Evolutionary conservation across 176 grass and related monocot genomes (phyloP), one percentile per base, ranked within the genome.

Genomic region (Zoysia pacifica): DNA sequence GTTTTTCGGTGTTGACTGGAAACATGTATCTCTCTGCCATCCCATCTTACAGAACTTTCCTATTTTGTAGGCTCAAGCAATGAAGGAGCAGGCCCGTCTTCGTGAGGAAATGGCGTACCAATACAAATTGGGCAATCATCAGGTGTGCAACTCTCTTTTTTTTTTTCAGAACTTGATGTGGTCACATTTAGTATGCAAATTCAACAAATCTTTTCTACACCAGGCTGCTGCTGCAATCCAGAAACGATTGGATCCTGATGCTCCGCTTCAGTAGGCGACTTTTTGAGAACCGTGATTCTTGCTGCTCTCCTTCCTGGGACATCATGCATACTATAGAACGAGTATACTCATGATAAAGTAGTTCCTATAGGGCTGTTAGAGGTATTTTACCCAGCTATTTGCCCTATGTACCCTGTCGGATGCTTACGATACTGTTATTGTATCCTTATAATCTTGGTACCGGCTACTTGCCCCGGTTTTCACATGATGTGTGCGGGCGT

Each of bases 41-140:
- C 51, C 69, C 35, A 86, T 28, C 50, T 37, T 41, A 9, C 16
- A 49, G 39, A 69, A 44, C 6, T 59, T 66, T 89, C 5, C 77
- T 56, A 20, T 60, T 73, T 88, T 86, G 18, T 73, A 99, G 97
- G 97, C 97, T 88, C 90, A 96, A 96, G 97, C 91, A 43, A 99
- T 99, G 93, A 99, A 99, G 81, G 90, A 99, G 76, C 97, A 99
- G 65, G 49, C 90, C 83, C 88, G 88, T 54, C 76, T 99, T 56
- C 93, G 93, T 3, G 97, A 99, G 78, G 97, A 99, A 96, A 99
- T 99, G 97, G 91, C 90, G 82, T 93, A 91, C 74, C 97, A 96
- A 63, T 99, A 96, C 79, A 93, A 70, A 66, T 63, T 99, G 79
- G 97, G 93, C 48, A 98, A 98, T 85, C 78, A 65, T 58, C 93